A percentile compares a stretch with the other conserved stretches of the same genome.
phyloP scores from a whole-genome alignment of 2,329 filamentous ascomycete species.

The Verticillium tricorpus region DNA sequence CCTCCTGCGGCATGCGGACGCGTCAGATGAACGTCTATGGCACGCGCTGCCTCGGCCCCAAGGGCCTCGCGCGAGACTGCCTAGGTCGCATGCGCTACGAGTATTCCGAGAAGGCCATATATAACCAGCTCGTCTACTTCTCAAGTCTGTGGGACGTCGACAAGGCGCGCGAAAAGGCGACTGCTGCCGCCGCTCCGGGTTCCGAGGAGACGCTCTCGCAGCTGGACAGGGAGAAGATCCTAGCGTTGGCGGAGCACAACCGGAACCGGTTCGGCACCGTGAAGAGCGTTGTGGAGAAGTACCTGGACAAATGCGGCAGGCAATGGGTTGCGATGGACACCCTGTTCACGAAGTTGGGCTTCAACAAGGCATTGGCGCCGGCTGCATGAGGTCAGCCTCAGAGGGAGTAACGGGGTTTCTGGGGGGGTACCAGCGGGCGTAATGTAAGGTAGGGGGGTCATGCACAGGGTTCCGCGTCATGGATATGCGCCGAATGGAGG shows the following conservation, averaged over 20 bases:
- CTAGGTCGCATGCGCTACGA: conserved; percentile 85
- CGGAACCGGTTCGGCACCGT: conserved; percentile 71
- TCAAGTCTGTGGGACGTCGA: conserved; percentile 85
- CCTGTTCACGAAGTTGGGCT: conserved; percentile 68
- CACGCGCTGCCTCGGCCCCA: conserved; percentile 80
- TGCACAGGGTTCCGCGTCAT: neutral
- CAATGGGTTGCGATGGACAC: conserved; percentile 94
- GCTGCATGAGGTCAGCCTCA: neutral
- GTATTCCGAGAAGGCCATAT: conserved; percentile 81
- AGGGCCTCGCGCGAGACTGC: conserved; percentile 79
- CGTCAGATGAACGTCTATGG: conserved; percentile 93
- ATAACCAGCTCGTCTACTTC: conserved; percentile 92
- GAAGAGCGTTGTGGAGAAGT: conserved; percentile 72
- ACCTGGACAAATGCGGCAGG: conserved; percentile 83
- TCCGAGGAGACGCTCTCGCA: conserved; percentile 31
- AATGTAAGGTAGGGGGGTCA: neutral
- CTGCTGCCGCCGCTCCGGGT: conserved; percentile 27
- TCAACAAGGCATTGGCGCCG: conserved; percentile 29
- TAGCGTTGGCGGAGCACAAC: conserved; percentile 77
- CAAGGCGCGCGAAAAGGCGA: conserved; percentile 57
- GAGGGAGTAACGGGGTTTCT: neutral
- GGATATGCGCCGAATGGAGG: neutral
- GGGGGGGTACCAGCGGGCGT: neutral
- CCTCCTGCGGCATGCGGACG: conserved; percentile 80
- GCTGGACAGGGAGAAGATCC: conserved; percentile 57